Evolutionary conservation across 23 red algal genomes (phyloP), one percentile per base, ranked within the genome.

Genomic region (Gracilaria gracilis): DNA sequence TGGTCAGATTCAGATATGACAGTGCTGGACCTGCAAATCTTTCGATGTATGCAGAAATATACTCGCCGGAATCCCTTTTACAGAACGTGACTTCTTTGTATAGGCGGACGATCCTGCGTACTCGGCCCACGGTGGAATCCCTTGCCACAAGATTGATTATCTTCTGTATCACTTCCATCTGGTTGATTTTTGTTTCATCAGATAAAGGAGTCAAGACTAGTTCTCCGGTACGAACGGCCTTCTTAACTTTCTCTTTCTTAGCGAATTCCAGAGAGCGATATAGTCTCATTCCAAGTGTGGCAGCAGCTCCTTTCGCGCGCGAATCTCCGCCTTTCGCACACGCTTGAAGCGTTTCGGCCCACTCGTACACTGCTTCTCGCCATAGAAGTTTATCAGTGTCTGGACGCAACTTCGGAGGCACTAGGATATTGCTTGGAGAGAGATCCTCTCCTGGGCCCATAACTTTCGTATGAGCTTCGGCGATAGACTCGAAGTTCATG

Each of bases 1-100:
- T 84, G 28, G 32, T 37, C n/a, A 87, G 37, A 14, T 87, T 87
- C 3, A 87, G 65, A 48, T 87, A 87, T 75, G 83, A 70, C 17
- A 66, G 62, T 4, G 67, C 67, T 4, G 65, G 83, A 44, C 35
- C 48, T 14, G 38, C 33, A 55, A 75, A 87, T 40, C 42, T 34
- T 58, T 71, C 34, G 13, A 87, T 54, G 67, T 53, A 87, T 50
- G 3, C 28, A n/a, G 4, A 3, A 16, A 87, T 40, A 31, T 17
- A 49, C 9, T 74, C 65, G 9, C 34, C 49, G 4, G 37, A 16
- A 9, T 27, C 13, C 4, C 83, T 21, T 11, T 57, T 61, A 28
- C 83, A 87, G 13, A 7, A 29, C 7, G 9, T 59, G 21, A 53
- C 17, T n/a, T 53, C 64, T 32, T 75, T 75, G 67, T 75, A 66